Evolutionary conservation across 371 early-diverging fungal genomes (phyloP), one percentile per base, ranked within the genome.

Genomic region (Batkoa obscura): DNA sequence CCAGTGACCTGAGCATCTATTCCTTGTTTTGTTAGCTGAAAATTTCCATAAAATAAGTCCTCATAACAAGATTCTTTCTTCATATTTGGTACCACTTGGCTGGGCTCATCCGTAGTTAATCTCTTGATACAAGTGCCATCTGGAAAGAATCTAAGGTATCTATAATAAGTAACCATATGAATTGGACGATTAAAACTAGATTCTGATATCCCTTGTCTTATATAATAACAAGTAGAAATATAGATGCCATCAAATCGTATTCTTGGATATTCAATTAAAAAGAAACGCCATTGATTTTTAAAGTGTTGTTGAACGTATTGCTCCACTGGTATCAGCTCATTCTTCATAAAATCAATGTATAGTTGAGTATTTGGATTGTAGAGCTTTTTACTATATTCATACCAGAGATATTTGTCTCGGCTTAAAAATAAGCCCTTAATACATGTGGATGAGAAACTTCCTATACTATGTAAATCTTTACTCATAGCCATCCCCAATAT

Each of bases 121-220:
- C 69, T 66, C 46, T 68, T 67, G 3, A 74, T 30, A 17, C 74
- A 63, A 0, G 65, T 64, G 13, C 78, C 75, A 58, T 79, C 68
- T 5, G 70, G 69, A 57, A 76, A 78, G 54, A 85, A 78, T 0
- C 83, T 72, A 12, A 85, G 43, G 59, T 80, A 83, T 12, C 79
- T 69, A 60, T 73, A 83, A 60, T 85, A 85, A 0, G 80, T 79
- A 8, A 86, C 78, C 35, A 81, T 49, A 59, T 82, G 79, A 23
- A 80, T 71, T 0, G 81, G 80, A 43, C 72, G 71, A 47, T 78
- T 70, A 69, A 69, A 76, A 1, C 65, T 47, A 17, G 68, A 71
- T 37, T 80, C 79, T 23, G 70, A 64, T 9, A 59, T 55, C 34
- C 78, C 73, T 41, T 66, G 63, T 61, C 77, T 64, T 23, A 78